Evolutionary conservation across 345 rosid species (phyloP).

Genomic region (Gossypium ekmanianum): DNA sequence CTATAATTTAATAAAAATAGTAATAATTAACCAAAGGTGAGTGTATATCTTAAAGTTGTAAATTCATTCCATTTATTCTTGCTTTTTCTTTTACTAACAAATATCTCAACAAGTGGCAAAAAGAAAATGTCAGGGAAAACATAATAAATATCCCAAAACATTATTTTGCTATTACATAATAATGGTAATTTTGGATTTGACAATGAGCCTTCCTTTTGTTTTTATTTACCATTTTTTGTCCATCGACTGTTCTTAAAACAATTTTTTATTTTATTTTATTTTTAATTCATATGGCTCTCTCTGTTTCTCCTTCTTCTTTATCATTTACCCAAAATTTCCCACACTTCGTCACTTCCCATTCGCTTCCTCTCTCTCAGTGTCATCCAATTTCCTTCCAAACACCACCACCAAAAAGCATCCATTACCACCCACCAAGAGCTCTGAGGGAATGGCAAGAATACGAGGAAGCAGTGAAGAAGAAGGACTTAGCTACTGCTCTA

Average conservation of each 20-base stretch:
- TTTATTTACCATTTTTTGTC: neutral
- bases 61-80: too few relatives aligned
- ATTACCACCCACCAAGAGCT: conserved; percentile 32
- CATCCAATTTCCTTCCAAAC: conserved; percentile 10
- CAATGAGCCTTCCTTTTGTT: neutral
- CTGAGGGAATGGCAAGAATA: conserved; percentile 76
- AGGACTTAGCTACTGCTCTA: conserved; percentile 82
- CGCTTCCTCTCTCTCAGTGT: neutral
- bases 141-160: neutral
- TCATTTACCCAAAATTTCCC: neutral
- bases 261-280: neutral
- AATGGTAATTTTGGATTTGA: neutral
- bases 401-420: neutral
- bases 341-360: neutral
- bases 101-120: too few relatives aligned
- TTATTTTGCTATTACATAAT: neutral
- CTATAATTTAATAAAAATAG: too few relatives aligned
- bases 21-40: too few relatives aligned
- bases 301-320: neutral
- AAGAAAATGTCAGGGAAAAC: too few relatives aligned
- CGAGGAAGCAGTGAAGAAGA: conserved; percentile 79
- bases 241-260: neutral
- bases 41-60: too few relatives aligned
- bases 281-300: conserved; percentile 6
- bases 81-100: too few relatives aligned